Evolutionary conservation across 2,329 filamentous ascomycete genomes (phyloP), one percentile per base, ranked within the genome.

Genomic region (Fusarium sp.): DNA sequence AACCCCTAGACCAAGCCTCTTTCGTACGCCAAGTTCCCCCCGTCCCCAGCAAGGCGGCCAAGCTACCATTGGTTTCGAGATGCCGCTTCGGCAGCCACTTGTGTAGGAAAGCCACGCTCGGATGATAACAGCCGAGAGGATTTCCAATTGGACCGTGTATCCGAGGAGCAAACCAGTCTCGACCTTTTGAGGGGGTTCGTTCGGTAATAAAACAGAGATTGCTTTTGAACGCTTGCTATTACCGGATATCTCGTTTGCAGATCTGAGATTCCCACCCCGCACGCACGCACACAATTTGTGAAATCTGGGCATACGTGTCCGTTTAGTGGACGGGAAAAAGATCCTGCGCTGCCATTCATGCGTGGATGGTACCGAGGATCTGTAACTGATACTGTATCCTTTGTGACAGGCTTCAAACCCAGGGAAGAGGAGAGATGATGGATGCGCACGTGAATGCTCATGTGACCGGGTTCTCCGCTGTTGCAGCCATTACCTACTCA

Each of bases 221-320:
- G 35, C 4, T 21, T 49, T 49, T 12, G 16, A 23, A 37, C 7
- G 5, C 67, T 45, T 64, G 39, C 33, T 60, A 65, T 64, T 38
- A 25, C 71, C 71, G 63, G 58, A 35, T 48, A 71, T 71, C 66
- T 68, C 35, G 46, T 66, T 29, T 60, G 52, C 38, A 64, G 70
- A 72, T 73, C 70, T 55, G 51, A 73, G 57, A 73, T 73, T 58
- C 25, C 37, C 49, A 35, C 46, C 55, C 54, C 46, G 37, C 31
- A n/a, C n/a, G n/a, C 48, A 44, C 44, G 38, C 58, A 27, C 25
- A 29, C 60, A 56, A 44, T 56, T 44, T 29, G 7, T 25, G 31
- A 25, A 54, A 29, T 54, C 49, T 54, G 49, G 25, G 64, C 57
- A 57, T 42, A n/a, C 37, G 56, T 27, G 35, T 46, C 10, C 25